A percentile compares a stretch with the other conserved stretches of the same genome.
phyloP scores from a whole-genome alignment of 345 rosid genomes.

The Salix dunnii region DNA sequence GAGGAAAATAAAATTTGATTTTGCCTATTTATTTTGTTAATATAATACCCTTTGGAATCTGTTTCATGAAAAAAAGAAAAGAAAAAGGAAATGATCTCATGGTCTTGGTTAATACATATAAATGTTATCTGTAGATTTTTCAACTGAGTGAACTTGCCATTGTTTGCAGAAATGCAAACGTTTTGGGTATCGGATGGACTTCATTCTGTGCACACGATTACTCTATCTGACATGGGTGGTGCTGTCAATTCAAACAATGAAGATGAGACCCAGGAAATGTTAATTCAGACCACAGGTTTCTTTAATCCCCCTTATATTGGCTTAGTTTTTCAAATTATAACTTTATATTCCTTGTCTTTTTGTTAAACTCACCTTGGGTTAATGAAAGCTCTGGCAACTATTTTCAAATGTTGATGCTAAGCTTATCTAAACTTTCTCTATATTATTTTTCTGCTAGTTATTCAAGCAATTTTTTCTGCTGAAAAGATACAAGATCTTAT shows the following conservation, averaged over 20 bases:
- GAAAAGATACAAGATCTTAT: constrained; percentile 62
- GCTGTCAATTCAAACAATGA: constrained; percentile 37
- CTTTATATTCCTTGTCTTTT: neutral
- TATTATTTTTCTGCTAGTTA: constrained; percentile 35
- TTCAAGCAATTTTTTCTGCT: constrained; percentile 50
- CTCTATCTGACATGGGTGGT: constrained; percentile 37
- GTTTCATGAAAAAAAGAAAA: constrained; percentile 1
- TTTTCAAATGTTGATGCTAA: neutral
- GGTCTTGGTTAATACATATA: neutral
- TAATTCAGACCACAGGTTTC: constrained; percentile 46
- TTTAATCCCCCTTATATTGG: neutral
- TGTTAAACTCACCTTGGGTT: neutral
- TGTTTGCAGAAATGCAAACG: constrained; percentile 51
- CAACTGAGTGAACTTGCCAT: constrained; percentile 15
- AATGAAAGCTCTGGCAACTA: neutral
- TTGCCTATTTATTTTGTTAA: neutral
- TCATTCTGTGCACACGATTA: constrained; percentile 51
- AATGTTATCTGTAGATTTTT: neutral
- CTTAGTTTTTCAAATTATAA: neutral
- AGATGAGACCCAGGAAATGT: constrained; percentile 37
- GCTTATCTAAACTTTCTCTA: constrained; percentile 8
- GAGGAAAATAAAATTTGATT: neutral
- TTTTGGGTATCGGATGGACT: constrained; percentile 69
- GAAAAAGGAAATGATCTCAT: neutral
- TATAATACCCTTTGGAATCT: neutral